Base-by-base conservation (phyloP, 164 flowering plant species). In the Hamamelis virginiana region DNA sequence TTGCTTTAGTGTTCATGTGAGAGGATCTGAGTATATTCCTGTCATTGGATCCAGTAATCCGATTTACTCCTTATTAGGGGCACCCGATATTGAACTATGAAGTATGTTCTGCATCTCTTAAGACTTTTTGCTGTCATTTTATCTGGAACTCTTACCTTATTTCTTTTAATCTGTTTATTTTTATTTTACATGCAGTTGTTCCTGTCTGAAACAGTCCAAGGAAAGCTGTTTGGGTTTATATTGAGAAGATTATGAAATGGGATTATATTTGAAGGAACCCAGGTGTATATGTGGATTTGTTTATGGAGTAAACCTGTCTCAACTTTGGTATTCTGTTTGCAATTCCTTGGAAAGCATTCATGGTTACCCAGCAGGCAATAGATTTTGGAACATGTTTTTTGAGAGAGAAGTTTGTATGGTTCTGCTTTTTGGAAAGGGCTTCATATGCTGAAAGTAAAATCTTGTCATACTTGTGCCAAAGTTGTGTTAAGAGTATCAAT, bases 21-120 rank as follows among this genome's bases (percentile, higher is more conserved):
- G 97, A 88, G 97, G 95, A 82, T 89, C 94, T 44, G 98, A 94
- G 71, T 89, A 86, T 70, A 81, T 85, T 61, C 92, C 89, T 3
- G 69, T 80, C 45, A 78, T 83, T 8, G 96, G 93, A 68, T 77
- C 87, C 18, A 75, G 74, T 57, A 88, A 88, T 67, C 76, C 87
- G 48, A 71, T 77, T 71, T 89, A 73, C 60, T 59, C 85, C 18
- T 61, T 82, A 56, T 21, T 89, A 72, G 89, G 86, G 22, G 72
- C 69, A 44, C 65, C 86, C 0, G 93, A 80, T 41, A 47, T 75
- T 51, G 93, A 89, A 52, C 58, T 73, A 69, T 83, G 78, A 84
- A 46, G 63, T 60, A 27, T 15, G 2, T 28, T 33, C 43, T 22
- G 63, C 63, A 60, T 60, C 22, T 59, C 62, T 4, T 13, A 19